Evolutionary conservation across 371 early-diverging fungal genomes (phyloP).

Genomic region (Mortierella sp.): DNA sequence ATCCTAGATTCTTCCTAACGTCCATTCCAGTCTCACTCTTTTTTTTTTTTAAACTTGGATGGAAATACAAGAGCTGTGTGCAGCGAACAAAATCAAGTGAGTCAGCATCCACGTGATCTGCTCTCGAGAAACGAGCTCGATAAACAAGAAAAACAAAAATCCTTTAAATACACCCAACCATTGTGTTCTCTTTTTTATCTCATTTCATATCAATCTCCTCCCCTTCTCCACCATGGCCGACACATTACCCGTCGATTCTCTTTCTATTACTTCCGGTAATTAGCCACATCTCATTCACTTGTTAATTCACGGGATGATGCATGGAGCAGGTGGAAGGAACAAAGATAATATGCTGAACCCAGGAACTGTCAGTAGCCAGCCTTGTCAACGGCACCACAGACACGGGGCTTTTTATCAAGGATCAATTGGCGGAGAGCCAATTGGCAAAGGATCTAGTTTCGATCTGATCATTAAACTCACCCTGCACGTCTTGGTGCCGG

Average conservation of each 20-base stretch:
- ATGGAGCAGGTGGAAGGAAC: not conserved
- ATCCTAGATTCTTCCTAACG: not conserved
- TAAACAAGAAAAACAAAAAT: conserved; percentile 5
- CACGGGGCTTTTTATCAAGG: too few relatives aligned
- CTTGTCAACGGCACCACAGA: too few relatives aligned
- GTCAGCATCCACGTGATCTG: conserved; percentile 8
- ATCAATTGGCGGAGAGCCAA: too few relatives aligned
- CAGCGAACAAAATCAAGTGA: not conserved
- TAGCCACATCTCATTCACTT: too few relatives aligned
- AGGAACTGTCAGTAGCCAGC: too few relatives aligned
- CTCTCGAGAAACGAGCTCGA: not conserved
- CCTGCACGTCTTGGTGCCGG: too few relatives aligned
- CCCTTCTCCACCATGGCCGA: conserved; percentile 41
- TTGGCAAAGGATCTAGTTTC: too few relatives aligned
- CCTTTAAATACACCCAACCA: not conserved
- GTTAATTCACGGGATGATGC: not conserved
- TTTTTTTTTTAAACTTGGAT: too few relatives aligned
- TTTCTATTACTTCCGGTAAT: conserved; percentile 50
- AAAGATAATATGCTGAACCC: too few relatives aligned
- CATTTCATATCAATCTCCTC: conserved; percentile 5
- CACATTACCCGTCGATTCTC: conserved; percentile 47
- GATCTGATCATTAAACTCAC: too few relatives aligned
- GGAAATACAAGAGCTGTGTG: not conserved
- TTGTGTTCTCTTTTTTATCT: not conserved
- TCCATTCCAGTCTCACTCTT: not conserved